Percentiles rank a stretch among this genome's conserved stretches.
These are phyloP conservation scores for Akanthomyces uredinophilus DNA, from an alignment of 2,329 filamentous ascomycete genomes.

Conservation along the genomic window DNA sequence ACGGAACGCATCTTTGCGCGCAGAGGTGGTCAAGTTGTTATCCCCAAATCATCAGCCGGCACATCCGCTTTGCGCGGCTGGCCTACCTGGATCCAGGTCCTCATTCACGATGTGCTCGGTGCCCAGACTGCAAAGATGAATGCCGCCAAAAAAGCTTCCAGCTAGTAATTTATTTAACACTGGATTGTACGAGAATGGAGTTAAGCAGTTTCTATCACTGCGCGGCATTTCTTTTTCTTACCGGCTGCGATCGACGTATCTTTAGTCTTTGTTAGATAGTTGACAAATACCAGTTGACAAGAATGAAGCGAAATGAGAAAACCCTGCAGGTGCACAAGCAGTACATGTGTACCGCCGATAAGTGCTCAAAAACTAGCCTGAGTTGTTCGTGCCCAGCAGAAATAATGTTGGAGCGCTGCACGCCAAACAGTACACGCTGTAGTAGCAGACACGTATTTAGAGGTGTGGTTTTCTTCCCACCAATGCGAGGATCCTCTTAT, in stretches of 20 bases:
- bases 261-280: background rate
- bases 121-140: slow-evolving; percentile 11
- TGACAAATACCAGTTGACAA: background rate
- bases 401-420: too few relatives aligned
- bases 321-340: background rate
- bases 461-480: too few relatives aligned
- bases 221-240: background rate
- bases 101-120: slow-evolving; percentile 16
- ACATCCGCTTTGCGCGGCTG: slow-evolving; percentile 29
- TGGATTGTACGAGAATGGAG: background rate
- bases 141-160: background rate
- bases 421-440: too few relatives aligned
- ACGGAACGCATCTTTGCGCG: slow-evolving; percentile 37
- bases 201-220: too few relatives aligned
- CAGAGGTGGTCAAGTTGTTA: slow-evolving; percentile 36
- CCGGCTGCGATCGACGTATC: background rate
- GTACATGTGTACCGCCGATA: background rate
- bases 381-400: background rate
- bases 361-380: background rate
- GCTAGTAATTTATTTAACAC: background rate
- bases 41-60: slow-evolving; percentile 25
- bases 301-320: background rate
- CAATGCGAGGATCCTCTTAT: too few relatives aligned
- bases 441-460: too few relatives aligned
- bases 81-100: slow-evolving; percentile 26